Percentiles rank a stretch among this genome's conserved stretches.
phyloP scores from a whole-genome alignment of 2,329 filamentous ascomycete genomes.

The Colletotrichum limetticola region DNA sequence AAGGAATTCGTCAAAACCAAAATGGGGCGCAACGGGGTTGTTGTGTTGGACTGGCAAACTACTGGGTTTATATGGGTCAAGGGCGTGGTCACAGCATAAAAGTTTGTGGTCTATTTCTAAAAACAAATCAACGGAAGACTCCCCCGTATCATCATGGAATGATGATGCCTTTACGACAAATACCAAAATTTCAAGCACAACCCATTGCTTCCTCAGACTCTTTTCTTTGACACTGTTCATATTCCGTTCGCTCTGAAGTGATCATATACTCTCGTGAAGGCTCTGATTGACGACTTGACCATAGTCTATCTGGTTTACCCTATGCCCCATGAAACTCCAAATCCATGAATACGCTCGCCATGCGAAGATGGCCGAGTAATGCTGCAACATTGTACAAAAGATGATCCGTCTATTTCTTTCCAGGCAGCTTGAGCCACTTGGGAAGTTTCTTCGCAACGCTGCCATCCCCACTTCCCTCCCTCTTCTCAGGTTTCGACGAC shows the following conservation, averaged over 20 bases:
- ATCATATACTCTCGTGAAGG: neutral
- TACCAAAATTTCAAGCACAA: slow-evolving; percentile 45
- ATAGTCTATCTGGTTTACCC: neutral
- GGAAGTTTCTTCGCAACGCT: slow-evolving; percentile 60
- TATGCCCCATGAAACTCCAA: neutral
- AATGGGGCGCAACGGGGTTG: neutral
- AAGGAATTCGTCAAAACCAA: neutral
- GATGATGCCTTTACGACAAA: slow-evolving; percentile 46
- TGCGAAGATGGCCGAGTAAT: neutral
- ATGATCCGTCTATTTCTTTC: slow-evolving; percentile 70
- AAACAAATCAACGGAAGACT: slow-evolving; percentile 36
- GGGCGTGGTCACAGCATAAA: slow-evolving; percentile 46
- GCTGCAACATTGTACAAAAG: slow-evolving; percentile 38
- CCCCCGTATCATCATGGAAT: slow-evolving; percentile 40
- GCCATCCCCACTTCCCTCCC: slow-evolving; percentile 49
- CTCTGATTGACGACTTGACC: too few species aligned
- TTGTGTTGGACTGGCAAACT: slow-evolving; percentile 13
- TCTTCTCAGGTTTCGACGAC: slow-evolving; percentile 47
- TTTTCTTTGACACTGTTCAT: neutral
- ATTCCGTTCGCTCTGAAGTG: neutral
- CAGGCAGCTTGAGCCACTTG: slow-evolving; percentile 78
- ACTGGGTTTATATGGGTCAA: slow-evolving; percentile 41
- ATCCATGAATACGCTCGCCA: neutral
- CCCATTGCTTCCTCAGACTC: slow-evolving; percentile 2
- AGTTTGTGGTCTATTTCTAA: slow-evolving; percentile 35